Evolutionary conservation across 495 filamentous ascomycete species (phyloP).

Genomic region (Hypoxylon fragiforme): DNA sequence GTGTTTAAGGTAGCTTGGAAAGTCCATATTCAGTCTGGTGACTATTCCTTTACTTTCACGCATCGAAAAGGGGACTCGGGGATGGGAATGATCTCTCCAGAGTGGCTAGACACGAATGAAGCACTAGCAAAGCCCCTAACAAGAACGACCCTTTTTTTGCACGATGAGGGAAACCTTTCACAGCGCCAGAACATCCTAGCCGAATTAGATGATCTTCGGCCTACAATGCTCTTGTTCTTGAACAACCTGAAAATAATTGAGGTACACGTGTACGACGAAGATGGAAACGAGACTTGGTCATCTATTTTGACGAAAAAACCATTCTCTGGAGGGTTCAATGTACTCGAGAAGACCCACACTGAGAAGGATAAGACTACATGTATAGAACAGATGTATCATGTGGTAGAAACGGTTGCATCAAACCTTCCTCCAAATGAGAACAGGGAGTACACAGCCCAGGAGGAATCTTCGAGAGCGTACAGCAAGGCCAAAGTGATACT

Average conservation of each 20-base stretch:
- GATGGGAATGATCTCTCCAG: constrained; percentile 51
- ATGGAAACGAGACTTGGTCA: constrained; percentile 4
- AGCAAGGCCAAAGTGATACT: constrained; percentile 40
- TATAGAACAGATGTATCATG: constrained; percentile 25
- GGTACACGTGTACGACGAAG: constrained; percentile 34
- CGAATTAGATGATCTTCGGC: constrained; percentile 41
- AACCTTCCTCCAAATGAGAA: constrained; percentile 39
- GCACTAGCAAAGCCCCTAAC: constrained; percentile 28
- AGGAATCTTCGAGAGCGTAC: constrained; percentile 24
- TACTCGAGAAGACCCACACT: constrained; percentile 5
- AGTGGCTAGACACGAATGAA: constrained; percentile 39
- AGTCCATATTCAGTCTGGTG: constrained; percentile 52
- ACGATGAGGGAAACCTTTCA: constrained; percentile 23
- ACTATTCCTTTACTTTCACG: constrained; percentile 50
- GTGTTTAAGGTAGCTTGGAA: constrained; percentile 54
- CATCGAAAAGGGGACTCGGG: constrained; percentile 36
- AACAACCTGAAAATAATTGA: constrained; percentile 41
- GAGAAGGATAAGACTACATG: constrained; percentile 4
- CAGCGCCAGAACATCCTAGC: constrained; percentile 26
- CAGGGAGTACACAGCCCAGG: constrained; percentile 28
- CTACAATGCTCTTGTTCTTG: constrained; percentile 44
- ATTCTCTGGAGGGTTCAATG: not conserved
- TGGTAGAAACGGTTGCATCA: constrained; percentile 18
- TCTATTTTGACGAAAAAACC: constrained; percentile 10
- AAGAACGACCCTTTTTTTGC: constrained; percentile 41